These are phyloP conservation scores for Xylaria sp. DNA, from an alignment of 2,329 filamentous ascomycete species.

Conservation along the genomic window DNA sequence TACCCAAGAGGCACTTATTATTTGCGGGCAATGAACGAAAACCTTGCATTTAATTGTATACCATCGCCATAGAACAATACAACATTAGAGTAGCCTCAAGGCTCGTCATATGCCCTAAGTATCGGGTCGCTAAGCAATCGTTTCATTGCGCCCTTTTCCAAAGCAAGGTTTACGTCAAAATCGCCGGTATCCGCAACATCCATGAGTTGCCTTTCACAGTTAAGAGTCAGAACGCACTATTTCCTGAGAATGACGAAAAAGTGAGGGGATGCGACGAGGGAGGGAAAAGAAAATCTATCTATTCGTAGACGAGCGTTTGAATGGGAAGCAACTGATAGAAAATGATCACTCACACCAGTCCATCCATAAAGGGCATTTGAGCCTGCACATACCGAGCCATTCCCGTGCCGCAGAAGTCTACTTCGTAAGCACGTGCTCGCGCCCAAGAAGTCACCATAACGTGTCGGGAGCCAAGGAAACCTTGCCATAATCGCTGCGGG, in stretches of 20 bases:
- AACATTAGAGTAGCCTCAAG: not conserved
- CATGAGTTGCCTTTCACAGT: slow-evolving; percentile 27
- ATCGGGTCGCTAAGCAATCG: slow-evolving; percentile 43
- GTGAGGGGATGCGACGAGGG: not conserved
- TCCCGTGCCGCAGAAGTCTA: slow-evolving; percentile 54
- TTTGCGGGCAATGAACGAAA: too few relatives aligned
- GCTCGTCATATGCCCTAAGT: slow-evolving; percentile 35
- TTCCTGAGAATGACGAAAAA: not conserved
- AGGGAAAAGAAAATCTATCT: not conserved
- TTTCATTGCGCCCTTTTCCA: slow-evolving; percentile 33
- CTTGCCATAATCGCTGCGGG: slow-evolving; percentile 61
- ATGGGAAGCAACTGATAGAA: too few relatives aligned
- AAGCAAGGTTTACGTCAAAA: slow-evolving; percentile 33
- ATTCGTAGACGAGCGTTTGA: too few relatives aligned
- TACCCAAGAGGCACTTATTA: too few relatives aligned
- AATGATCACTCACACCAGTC: slow-evolving; percentile 51
- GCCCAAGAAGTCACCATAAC: slow-evolving; percentile 58
- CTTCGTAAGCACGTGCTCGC: slow-evolving; percentile 51
- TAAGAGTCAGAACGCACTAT: slow-evolving; percentile 2
- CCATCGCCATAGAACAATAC: too few relatives aligned
- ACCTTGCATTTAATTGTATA: too few relatives aligned
- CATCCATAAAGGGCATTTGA: slow-evolving; percentile 56
- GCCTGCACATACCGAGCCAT: slow-evolving; percentile 52
- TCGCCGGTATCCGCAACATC: slow-evolving; percentile 32
- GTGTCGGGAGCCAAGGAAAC: slow-evolving; percentile 56